Conservation (phyloP, 225 moss, liverwort and hornwort species). For the Sphagnum contortum region DNA sequence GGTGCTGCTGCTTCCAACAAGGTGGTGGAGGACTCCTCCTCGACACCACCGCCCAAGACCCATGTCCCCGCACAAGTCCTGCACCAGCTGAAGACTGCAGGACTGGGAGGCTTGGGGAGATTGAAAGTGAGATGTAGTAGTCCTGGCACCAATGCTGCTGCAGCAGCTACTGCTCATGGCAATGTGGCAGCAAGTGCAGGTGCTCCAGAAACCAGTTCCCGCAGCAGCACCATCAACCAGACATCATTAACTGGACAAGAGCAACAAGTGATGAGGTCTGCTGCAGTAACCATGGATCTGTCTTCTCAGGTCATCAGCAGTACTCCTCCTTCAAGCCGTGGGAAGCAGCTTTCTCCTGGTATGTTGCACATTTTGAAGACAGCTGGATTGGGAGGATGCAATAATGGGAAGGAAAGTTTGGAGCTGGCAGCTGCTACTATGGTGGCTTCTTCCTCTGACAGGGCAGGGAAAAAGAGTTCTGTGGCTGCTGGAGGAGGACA, state of each 20-base stretch:
- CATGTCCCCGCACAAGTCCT: conserved; percentile 5
- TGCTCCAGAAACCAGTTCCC: too few relatives aligned
- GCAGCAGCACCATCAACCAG: background rate
- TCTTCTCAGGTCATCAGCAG: conserved; percentile 2
- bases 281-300: background rate
- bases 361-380: conserved; percentile 26
- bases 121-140: background rate
- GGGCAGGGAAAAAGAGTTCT: too few relatives aligned
- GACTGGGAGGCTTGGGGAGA: conserved; percentile 8
- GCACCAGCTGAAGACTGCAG: conserved; percentile 12
- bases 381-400: conserved; percentile 14
- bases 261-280: too few relatives aligned
- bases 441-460: too few relatives aligned
- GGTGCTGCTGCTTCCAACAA: too few relatives aligned
- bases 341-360: conserved; percentile 22
- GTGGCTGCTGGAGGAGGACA: too few relatives aligned
- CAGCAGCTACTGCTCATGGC: too few relatives aligned
- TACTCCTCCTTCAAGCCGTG: conserved; percentile 20
- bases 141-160: background rate
- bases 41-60: conserved; percentile 2
- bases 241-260: too few relatives aligned
- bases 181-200: too few relatives aligned
- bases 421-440: too few relatives aligned
- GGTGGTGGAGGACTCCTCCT: background rate
- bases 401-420: too few relatives aligned